A percentile compares a stretch with the other conserved stretches of the same genome.
Conservation (phyloP, 2,329 filamentous ascomycete species). For the Alternaria brassicicola region DNA sequence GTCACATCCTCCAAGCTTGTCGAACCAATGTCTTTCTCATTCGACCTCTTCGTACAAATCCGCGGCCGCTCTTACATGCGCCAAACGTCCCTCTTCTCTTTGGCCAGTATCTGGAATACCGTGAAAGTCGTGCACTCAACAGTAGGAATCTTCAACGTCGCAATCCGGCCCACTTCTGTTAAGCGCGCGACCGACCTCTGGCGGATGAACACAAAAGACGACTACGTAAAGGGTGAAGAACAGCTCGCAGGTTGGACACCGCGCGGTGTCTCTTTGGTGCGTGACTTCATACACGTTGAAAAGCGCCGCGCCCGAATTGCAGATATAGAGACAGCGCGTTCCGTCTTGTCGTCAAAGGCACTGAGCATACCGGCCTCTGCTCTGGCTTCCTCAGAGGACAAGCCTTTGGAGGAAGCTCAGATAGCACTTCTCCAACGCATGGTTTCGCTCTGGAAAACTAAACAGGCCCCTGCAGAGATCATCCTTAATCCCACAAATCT, state of each 20-base stretch:
- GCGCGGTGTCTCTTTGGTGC: constrained; percentile 86
- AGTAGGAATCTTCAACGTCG: constrained; percentile 83
- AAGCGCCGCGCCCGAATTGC: constrained; percentile 75
- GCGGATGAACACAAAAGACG: constrained; percentile 93
- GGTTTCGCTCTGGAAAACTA: constrained; percentile 67
- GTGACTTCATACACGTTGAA: constrained; percentile 78
- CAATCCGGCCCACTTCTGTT: constrained; percentile 84
- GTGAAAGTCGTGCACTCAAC: constrained; percentile 86
- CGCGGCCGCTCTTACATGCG: constrained; percentile 82
- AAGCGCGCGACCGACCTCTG: constrained; percentile 92
- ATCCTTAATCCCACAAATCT: constrained; percentile 61
- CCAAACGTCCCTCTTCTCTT: constrained; percentile 82
- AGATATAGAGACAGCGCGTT: constrained; percentile 79
- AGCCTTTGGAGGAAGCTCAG: constrained; percentile 42
- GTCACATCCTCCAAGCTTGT: constrained; percentile 81
- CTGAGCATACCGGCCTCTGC: constrained; percentile 34
- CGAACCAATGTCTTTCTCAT: constrained; percentile 85
- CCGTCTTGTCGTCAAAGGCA: constrained; percentile 64
- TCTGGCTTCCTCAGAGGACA: constrained; percentile 15
- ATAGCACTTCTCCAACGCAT: constrained; percentile 58
- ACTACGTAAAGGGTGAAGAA: constrained; percentile 97
- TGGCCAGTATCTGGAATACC: constrained; percentile 82
- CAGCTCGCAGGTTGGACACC: constrained; percentile 83
- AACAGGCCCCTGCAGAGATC: constrained; percentile 52
- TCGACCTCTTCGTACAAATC: constrained; percentile 82